Base-by-base conservation (phyloP, 345 rosid genomes). In the Hibiscus trionum region DNA sequence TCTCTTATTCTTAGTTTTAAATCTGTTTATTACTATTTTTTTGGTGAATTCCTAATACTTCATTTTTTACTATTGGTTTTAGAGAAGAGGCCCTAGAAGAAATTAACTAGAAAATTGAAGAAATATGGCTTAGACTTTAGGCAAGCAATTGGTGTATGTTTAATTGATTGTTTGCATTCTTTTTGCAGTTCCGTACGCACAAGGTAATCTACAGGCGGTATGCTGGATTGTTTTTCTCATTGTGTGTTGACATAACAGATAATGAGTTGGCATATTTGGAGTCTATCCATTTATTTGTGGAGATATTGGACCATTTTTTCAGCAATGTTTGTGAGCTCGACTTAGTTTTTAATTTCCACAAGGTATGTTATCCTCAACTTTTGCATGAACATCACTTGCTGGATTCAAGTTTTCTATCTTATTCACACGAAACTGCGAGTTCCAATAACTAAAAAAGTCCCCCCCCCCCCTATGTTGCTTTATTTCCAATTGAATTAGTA, bases 321-420 rank as follows among this genome's bases (percentile, higher is more conserved):
- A 94, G 98, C 92, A 94, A 91, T 72, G 98, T 94, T 44, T 94
- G 98, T 61, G 98, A 94, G 82, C 91, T 94, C 11, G 98, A 94
- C 81, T 84, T 94, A 82, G 98, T 94, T 16, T 94, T 94, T 77
- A 94, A 94, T 77, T 91, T 94, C 76, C 91, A 91, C 85, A 94
- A 94, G 98, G 98, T 94, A 77, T 50, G 78, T 61, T 50, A 35
- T 57, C 19, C 11, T 24, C n/a, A 44, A 11, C 71, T 52, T 61
- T 27, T 44, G 14, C 15, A 7, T 37, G 33, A 60, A 39, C 50
- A 12, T 61, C 57, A 49, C 26, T 29, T 65, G 17, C 59, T 42
- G 59, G 58, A 50, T 47, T 16, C 21, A 8, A 47, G 14, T 27
- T 67, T 49, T 47, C 12, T 67, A 47, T 6, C 12, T 49, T 57